These are phyloP conservation scores for Thraustochytrium aureum DNA, from an alignment of 352 stramenopile genomes.

Conservation along the genomic window DNA sequence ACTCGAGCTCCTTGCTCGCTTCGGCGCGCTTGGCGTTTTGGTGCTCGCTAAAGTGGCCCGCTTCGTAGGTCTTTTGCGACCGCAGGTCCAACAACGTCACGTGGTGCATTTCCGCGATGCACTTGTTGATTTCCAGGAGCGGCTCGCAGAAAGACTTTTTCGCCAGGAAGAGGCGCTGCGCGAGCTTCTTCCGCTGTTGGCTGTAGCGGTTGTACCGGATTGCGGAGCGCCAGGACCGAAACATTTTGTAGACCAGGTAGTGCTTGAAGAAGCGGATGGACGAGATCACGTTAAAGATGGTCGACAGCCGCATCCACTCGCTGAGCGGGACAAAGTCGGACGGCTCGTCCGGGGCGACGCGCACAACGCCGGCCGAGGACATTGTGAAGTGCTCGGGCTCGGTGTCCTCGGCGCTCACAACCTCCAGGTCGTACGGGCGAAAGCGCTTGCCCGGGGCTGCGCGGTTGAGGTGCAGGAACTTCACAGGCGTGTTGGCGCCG, in stretches of 20 bases:
- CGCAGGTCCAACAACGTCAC: conserved; percentile 75
- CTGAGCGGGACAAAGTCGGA: conserved; percentile 88
- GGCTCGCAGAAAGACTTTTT: conserved; percentile 82
- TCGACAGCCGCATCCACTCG: conserved; percentile 91
- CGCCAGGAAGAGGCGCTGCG: conserved; percentile 76
- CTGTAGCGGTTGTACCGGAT: conserved; percentile 84
- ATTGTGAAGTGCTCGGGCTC: conserved; percentile 66
- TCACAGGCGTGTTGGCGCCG: conserved; percentile 81
- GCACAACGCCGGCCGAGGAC: conserved; percentile 60
- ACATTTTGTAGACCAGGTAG: conserved; percentile 87
- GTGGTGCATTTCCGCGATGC: conserved; percentile 74
- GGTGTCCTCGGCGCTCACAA: conserved; percentile 75
- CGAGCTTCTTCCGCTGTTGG: conserved; percentile 77
- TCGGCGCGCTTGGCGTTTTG: conserved; percentile 77
- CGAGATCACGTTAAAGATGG: conserved; percentile 91
- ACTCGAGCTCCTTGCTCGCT: conserved; percentile 81
- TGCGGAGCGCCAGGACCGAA: conserved; percentile 79
- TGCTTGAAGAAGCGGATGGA: conserved; percentile 90
- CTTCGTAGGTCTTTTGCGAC: conserved; percentile 79
- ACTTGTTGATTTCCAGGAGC: conserved; percentile 80
- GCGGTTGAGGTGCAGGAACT: conserved; percentile 90
- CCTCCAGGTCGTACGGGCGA: conserved; percentile 84
- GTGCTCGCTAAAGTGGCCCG: conserved; percentile 79
- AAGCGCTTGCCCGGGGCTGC: conserved; percentile 70
- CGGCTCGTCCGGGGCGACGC: conserved; percentile 63